Percentiles rank a stretch among this genome's conserved stretches.
phyloP scores from a whole-genome alignment of 208 protist genomes.

The Paratrypanosoma confusum region DNA sequence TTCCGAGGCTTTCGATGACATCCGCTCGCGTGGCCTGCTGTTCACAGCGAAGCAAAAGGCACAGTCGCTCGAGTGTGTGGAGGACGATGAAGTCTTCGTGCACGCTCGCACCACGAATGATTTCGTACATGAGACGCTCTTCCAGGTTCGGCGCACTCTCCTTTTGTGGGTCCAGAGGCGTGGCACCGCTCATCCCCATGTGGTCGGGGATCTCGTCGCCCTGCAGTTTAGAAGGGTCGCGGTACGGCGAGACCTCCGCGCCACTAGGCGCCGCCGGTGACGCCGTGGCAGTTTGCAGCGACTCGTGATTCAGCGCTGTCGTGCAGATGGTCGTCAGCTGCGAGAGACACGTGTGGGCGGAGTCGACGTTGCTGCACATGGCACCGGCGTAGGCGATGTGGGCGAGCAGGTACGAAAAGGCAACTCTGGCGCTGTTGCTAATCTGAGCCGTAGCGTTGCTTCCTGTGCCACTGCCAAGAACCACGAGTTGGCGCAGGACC shows the following conservation, averaged over 20 bases:
- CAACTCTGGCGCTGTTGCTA: slow-evolving; percentile 18
- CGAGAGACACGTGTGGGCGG: slow-evolving; percentile 57
- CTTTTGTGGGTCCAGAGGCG: no score
- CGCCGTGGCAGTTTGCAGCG: no score
- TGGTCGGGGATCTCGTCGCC: not conserved
- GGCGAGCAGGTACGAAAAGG: slow-evolving; percentile 44
- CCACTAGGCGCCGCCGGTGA: not conserved
- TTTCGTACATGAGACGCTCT: no score
- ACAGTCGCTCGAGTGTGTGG: slow-evolving; percentile 41
- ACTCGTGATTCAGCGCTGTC: slow-evolving; percentile 22
- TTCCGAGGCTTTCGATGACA: slow-evolving; percentile 46
- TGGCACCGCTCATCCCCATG: no score
- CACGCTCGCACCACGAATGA: no score
- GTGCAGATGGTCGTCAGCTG: slow-evolving; percentile 65
- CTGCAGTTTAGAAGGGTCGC: not conserved
- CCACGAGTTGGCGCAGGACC: slow-evolving; percentile 63
- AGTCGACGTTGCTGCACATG: slow-evolving; percentile 67
- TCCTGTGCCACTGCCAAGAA: slow-evolving; percentile 23
- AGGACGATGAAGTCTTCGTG: slow-evolving; percentile 18
- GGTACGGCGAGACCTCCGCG: not conserved
- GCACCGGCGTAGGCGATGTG: slow-evolving; percentile 61
- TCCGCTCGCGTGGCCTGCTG: slow-evolving; percentile 57
- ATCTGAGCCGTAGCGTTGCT: slow-evolving; percentile 12
- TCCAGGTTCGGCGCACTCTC: no score
- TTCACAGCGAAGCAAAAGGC: slow-evolving; percentile 47